Conservation (phyloP, 495 filamentous ascomycete genomes). For the Hapsidospora chrysogenum region DNA sequence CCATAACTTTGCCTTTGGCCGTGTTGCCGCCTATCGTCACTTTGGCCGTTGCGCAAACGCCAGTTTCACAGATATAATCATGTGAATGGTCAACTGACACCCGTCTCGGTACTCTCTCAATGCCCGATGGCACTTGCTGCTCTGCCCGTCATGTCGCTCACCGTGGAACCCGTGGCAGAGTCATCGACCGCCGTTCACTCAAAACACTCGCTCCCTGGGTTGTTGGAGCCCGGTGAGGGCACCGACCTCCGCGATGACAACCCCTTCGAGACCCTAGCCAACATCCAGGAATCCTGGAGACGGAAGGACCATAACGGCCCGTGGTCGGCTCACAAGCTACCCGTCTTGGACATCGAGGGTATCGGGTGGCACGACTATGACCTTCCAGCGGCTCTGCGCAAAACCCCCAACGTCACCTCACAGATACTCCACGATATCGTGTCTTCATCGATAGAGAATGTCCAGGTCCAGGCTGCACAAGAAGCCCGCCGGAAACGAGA, state of each 20-base stretch:
- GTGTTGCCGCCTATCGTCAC: too few relatives aligned
- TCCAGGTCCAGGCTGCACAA: conserved; percentile 14
- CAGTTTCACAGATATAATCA: too few relatives aligned
- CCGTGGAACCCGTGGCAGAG: too few relatives aligned
- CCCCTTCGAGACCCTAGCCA: neutral
- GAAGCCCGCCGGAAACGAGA: conserved; percentile 3
- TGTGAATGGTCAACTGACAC: too few relatives aligned
- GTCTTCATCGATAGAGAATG: conserved; percentile 13
- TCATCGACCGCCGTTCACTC: too few relatives aligned
- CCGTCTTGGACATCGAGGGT: neutral
- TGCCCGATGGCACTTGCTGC: too few relatives aligned
- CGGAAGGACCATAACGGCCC: neutral
- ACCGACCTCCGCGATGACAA: neutral
- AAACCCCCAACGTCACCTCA: conserved; percentile 8
- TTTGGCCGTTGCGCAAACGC: too few relatives aligned
- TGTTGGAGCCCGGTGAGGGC: conserved; percentile 1
- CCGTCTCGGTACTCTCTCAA: too few relatives aligned
- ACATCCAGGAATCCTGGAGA: neutral
- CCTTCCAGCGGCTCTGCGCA: conserved; percentile 13
- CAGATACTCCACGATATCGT: conserved; percentile 14
- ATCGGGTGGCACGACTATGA: conserved; percentile 18
- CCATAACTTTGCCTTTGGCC: too few relatives aligned
- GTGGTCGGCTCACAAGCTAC: too few relatives aligned
- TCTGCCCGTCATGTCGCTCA: too few relatives aligned
- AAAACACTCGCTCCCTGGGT: too few relatives aligned